A percentile compares a stretch with the other conserved stretches of the same genome.
These are phyloP conservation scores for Fusarium dimerum DNA, from an alignment of 2,329 filamentous ascomycete genomes.

Conservation along the genomic window DNA sequence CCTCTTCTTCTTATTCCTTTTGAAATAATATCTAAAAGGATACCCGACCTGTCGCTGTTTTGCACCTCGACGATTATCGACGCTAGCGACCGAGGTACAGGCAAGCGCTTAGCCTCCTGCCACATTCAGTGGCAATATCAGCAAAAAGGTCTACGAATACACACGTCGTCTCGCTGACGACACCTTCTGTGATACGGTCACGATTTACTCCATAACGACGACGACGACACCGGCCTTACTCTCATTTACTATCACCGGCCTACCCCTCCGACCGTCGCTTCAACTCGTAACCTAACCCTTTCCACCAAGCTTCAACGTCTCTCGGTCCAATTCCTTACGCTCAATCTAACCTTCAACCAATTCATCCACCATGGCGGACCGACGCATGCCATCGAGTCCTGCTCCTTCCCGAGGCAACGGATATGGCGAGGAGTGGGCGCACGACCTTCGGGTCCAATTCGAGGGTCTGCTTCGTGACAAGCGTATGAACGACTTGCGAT, in stretches of 20 bases:
- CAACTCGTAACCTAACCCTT: no score
- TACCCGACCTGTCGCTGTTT: conserved; percentile 2
- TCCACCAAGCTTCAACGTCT: conserved; percentile 2
- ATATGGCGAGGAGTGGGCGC: conserved; percentile 73
- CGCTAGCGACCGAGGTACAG: conserved; percentile 18
- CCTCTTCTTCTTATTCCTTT: not conserved
- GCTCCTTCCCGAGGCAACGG: conserved; percentile 36
- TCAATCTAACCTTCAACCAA: not conserved
- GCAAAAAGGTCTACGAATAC: conserved; percentile 31
- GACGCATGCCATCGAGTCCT: conserved; percentile 36
- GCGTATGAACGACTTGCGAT: conserved; percentile 75
- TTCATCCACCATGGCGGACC: conserved; percentile 39
- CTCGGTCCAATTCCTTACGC: conserved; percentile 16
- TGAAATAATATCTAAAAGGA: conserved; percentile 11
- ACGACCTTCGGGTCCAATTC: conserved; percentile 79
- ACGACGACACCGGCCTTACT: conserved; percentile 7
- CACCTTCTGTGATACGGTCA: conserved; percentile 27
- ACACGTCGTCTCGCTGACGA: conserved; percentile 28
- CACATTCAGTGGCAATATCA: conserved; percentile 17
- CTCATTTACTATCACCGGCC: conserved; percentile 23
- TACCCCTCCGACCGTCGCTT: conserved; percentile 7
- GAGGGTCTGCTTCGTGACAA: conserved; percentile 84
- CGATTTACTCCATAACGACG: conserved; percentile 13
- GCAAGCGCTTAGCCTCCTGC: conserved; percentile 22
- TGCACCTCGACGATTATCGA: conserved; percentile 10